A percentile compares a stretch with the other conserved stretches of the same genome.
Conservation (phyloP, 2,329 filamentous ascomycete genomes). For the Ophiostoma perfectum region DNA sequence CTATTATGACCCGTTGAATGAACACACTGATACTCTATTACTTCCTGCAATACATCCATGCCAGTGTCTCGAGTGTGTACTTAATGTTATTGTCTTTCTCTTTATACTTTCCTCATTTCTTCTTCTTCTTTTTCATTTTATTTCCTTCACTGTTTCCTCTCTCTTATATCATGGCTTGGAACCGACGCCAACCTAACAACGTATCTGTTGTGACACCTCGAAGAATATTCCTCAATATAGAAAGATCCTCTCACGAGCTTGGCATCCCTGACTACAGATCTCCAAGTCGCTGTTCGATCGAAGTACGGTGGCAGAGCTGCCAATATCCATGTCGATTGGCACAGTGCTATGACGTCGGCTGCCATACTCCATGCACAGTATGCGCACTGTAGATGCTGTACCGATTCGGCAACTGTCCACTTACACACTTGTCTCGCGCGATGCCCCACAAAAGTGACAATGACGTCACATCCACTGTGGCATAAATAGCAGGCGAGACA, state of each 20-base stretch:
- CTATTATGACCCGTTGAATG: neutral
- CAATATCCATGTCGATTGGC: neutral
- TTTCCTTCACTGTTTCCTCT: neutral
- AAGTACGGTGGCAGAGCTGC: neutral
- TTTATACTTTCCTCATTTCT: neutral
- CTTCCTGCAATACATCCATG: neutral
- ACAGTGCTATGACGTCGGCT: conserved; percentile 12
- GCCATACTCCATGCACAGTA: neutral
- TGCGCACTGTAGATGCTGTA: neutral
- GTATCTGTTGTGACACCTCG: neutral
- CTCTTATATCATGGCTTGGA: neutral
- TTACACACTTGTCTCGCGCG: conserved; percentile 1
- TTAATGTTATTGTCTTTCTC: neutral
- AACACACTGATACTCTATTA: neutral
- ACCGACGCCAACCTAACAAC: neutral
- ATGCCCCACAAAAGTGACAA: neutral
- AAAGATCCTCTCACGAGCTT: too few species aligned
- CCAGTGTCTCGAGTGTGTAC: neutral
- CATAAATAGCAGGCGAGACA: neutral
- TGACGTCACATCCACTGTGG: conserved; percentile 3
- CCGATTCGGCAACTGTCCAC: conserved; percentile 6
- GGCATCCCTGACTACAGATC: neutral
- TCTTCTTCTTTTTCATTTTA: neutral
- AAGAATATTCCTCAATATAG: neutral
- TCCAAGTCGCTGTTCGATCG: conserved; percentile 5